phyloP scores from a whole-genome alignment of 345 rosid species.

The Bruguiera sexangula region DNA sequence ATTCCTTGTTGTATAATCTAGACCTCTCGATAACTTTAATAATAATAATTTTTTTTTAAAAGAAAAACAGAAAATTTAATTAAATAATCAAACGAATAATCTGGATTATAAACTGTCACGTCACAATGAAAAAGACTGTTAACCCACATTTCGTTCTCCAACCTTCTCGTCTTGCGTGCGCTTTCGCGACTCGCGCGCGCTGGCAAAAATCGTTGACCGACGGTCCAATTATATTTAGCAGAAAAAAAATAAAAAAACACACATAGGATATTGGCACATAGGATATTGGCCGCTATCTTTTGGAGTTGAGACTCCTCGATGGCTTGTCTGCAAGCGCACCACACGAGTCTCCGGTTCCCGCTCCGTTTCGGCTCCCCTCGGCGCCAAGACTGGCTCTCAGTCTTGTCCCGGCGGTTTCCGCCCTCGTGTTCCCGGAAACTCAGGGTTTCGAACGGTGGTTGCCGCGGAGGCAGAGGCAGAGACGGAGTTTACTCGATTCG shows the following conservation, averaged over 20 bases:
- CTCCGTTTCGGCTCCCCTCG: slow-evolving; percentile 16
- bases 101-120: no score
- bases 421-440: slow-evolving; percentile 20
- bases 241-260: background rate
- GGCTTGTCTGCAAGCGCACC: slow-evolving; percentile 30
- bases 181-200: no score
- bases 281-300: background rate
- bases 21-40: no score
- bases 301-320: background rate
- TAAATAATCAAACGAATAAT: no score
- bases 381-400: slow-evolving; percentile 9
- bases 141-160: no score
- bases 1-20: no score
- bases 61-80: no score
- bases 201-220: no score
- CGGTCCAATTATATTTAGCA: no score
- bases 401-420: slow-evolving; percentile 29
- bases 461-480: slow-evolving; percentile 5
- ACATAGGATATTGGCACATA: background rate
- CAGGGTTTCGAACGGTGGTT: slow-evolving; percentile 9
- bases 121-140: no score
- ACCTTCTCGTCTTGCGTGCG: no score
- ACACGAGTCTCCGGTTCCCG: slow-evolving; percentile 4
- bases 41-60: no score
- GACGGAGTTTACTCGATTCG: slow-evolving; percentile 19